A percentile compares a stretch with the other conserved stretches of the same genome.
Evolutionary conservation across 306 rosid genomes (phyloP).

Genomic region (Cicer chorassanicum): DNA sequence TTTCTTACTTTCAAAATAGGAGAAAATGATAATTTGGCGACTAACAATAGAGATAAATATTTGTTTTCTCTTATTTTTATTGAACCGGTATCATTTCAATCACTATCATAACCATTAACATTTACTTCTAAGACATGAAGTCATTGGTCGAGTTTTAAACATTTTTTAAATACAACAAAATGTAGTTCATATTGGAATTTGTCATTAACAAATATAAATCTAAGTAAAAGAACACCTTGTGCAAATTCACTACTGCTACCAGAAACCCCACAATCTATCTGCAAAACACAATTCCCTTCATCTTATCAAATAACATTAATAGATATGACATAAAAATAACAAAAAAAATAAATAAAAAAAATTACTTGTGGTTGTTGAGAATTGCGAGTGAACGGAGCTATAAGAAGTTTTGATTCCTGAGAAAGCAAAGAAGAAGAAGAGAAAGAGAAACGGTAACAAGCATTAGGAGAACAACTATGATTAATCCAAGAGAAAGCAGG

Average conservation of each 20-base stretch:
- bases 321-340: not conserved
- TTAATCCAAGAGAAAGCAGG: conserved; percentile 74
- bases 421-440: conserved; percentile 32
- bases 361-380: conserved; percentile 45
- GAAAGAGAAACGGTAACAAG: conserved; percentile 56
- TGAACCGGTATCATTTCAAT: no score
- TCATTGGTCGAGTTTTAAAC: no score
- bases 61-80: no score
- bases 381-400: conserved; percentile 46
- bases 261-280: conserved; percentile 53
- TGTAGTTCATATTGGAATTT: no score
- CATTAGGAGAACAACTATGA: conserved; percentile 87
- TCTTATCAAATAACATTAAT: conserved; percentile 3
- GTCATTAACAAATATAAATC: not conserved
- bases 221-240: conserved; percentile 50
- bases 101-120: no score
- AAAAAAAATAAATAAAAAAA: no score
- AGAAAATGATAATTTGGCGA: not conserved
- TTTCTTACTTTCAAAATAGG: not conserved
- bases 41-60: not conserved
- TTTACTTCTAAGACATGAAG: no score
- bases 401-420: conserved; percentile 28
- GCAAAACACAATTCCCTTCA: conserved; percentile 46
- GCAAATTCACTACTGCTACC: conserved; percentile 46
- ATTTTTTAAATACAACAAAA: no score